phyloP scores from a whole-genome alignment of 805 yeast genomes.

The Saturnispora saitoi region DNA sequence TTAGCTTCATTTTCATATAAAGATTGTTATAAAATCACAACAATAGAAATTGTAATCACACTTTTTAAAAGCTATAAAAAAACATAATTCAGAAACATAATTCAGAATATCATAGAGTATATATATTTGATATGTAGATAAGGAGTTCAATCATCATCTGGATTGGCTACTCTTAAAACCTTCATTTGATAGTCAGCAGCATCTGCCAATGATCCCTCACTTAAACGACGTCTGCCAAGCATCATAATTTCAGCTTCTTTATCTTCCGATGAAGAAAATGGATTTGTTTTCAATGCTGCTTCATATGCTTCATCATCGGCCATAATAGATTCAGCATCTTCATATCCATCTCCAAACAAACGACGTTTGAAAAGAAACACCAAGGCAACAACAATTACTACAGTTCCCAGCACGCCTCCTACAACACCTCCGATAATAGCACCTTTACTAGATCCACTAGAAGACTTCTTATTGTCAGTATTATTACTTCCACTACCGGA shows the following conservation, averaged over 20 bases:
- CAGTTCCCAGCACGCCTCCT: conserved; percentile 29
- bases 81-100: background rate
- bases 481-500: conserved; percentile 1
- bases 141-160: conserved; percentile 38
- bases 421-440: conserved; percentile 32
- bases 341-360: conserved; percentile 24
- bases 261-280: conserved; percentile 52
- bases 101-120: background rate
- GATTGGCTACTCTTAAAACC: conserved; percentile 80
- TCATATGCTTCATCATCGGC: conserved; percentile 50
- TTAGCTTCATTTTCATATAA: too few species aligned
- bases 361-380: conserved; percentile 30
- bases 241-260: conserved; percentile 40
- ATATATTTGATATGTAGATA: background rate
- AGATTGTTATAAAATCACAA: too few species aligned
- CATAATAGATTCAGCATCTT: conserved; percentile 31
- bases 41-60: background rate
- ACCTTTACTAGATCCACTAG: conserved; percentile 17
- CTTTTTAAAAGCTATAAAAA: background rate
- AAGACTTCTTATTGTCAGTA: background rate
- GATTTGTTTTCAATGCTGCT: conserved; percentile 54
- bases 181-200: conserved; percentile 76
- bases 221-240: conserved; percentile 75
- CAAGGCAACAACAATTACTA: conserved; percentile 19
- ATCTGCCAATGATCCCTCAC: conserved; percentile 82